Evolutionary conservation across 2,329 filamentous ascomycete genomes (phyloP), one percentile per base, ranked within the genome.

Genomic region (Cryoendolithus antarcticus): DNA sequence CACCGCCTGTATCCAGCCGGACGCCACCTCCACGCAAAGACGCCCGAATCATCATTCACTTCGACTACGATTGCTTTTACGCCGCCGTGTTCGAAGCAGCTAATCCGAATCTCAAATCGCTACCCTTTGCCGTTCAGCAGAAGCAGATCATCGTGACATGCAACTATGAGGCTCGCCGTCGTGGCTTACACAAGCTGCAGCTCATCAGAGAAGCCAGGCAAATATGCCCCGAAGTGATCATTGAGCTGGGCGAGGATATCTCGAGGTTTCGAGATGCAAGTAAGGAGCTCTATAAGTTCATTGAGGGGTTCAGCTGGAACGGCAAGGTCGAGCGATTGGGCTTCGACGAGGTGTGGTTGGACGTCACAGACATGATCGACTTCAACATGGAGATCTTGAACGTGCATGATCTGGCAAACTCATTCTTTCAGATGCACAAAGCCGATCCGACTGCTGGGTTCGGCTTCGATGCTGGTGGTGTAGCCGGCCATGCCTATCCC

Each of bases 51-150:
- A 80, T 93, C 55, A 64, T 93, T 45, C 85, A 93, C 61, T 88
- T 93, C 64, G 77, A 84, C 60, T 84, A 86, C 58, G 84, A 89
- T 65, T 93, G 85, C 66, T 96, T 96, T 67, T 96, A 96, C 60
- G 88, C 88, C 13, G 85, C 86, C 36, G 86, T 91, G 6, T 80
- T 91, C 49, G 86, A 95, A 62, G 80, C 80, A 47, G 80, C 82
- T 56, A 77, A 82, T 48, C 85, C 86, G 1, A 66, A 71, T 2
- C 67, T 95, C 41, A 85, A 77, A 55, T 69, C 71, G 1, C 63
- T 82, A 11, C 85, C 86, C 5, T 66, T 96, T 28, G 88, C 86
- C 29, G 77, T 94, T 42, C 83, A 88, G 60, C 88, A 95, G 62
- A 95, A 95, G 62, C 84, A 86, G 57, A 94, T 95, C 40, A 71